These are phyloP conservation scores for Malbranchea zuffiana DNA, from an alignment of 2,329 filamentous ascomycete genomes.

Conservation along the genomic window DNA sequence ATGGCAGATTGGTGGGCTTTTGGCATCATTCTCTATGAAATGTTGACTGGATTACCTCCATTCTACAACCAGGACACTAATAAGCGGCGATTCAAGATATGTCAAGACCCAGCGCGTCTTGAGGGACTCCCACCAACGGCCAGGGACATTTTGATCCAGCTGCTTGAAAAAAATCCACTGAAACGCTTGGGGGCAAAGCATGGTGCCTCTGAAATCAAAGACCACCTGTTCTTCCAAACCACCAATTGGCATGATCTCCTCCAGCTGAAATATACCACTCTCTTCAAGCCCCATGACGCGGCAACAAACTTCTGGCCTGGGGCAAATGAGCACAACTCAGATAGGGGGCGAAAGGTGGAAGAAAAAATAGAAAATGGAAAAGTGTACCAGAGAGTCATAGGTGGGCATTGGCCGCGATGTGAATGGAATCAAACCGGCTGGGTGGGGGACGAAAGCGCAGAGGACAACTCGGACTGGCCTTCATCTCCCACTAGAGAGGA, in stretches of 20 bases:
- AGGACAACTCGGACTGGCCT: conserved; percentile 2
- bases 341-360: background rate
- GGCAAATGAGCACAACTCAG: background rate
- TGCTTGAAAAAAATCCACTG: conserved; percentile 3
- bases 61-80: conserved; percentile 4
- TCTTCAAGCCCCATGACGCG: conserved; percentile 6
- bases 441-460: too few relatives aligned
- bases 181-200: conserved; percentile 6
- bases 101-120: too few relatives aligned
- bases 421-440: background rate
- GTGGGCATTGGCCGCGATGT: too few relatives aligned
- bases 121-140: conserved; percentile 5
- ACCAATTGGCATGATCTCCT: conserved; percentile 4
- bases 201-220: conserved; percentile 7
- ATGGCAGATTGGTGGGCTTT: conserved; percentile 12
- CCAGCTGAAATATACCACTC: conserved; percentile 5
- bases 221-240: conserved; percentile 4
- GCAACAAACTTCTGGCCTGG: conserved; percentile 1
- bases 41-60: conserved; percentile 7
- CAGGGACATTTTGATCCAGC: conserved; percentile 2
- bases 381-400: conserved; percentile 2
- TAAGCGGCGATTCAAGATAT: too few relatives aligned
- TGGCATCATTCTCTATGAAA: conserved; percentile 13
- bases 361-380: conserved; percentile 2
- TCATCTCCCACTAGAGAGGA: conserved; percentile 1